Conservation (phyloP, 345 rosid genomes). For the Salix exigua region DNA sequence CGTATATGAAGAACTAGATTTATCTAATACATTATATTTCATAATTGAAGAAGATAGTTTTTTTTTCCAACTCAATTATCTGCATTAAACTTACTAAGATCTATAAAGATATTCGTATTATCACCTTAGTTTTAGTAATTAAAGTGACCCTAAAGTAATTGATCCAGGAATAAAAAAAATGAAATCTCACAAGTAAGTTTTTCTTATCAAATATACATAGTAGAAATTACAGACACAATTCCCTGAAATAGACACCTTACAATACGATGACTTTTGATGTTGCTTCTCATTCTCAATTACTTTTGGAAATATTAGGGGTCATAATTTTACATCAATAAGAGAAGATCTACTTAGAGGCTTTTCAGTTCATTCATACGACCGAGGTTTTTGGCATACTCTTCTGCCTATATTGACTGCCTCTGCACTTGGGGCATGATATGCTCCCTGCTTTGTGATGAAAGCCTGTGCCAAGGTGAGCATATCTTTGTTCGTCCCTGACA, state of each 20-base stretch:
- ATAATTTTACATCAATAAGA: background rate
- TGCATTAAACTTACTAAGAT: too few species aligned
- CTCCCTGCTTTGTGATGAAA: background rate
- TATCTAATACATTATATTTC: too few species aligned
- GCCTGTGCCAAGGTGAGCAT: background rate
- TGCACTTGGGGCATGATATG: background rate
- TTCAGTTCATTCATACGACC: background rate
- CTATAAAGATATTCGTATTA: too few species aligned
- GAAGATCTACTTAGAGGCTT: background rate
- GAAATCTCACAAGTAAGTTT: too few species aligned
- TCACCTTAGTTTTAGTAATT: too few species aligned
- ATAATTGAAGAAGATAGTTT: too few species aligned
- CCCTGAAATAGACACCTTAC: background rate
- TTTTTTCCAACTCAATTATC: too few species aligned
- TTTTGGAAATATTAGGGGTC: background rate
- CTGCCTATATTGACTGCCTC: background rate
- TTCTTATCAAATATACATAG: too few species aligned
- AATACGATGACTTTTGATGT: background rate
- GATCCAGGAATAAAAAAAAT: too few species aligned
- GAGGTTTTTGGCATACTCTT: background rate
- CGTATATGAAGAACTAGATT: too few species aligned
- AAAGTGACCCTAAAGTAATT: too few species aligned
- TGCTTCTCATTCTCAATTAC: background rate
- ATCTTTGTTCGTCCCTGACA: background rate
- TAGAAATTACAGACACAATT: background rate